Evolutionary conservation across 768 basidiomycete species (phyloP), one percentile per base, ranked within the genome.

Genomic region (Serendipita vermifera): DNA sequence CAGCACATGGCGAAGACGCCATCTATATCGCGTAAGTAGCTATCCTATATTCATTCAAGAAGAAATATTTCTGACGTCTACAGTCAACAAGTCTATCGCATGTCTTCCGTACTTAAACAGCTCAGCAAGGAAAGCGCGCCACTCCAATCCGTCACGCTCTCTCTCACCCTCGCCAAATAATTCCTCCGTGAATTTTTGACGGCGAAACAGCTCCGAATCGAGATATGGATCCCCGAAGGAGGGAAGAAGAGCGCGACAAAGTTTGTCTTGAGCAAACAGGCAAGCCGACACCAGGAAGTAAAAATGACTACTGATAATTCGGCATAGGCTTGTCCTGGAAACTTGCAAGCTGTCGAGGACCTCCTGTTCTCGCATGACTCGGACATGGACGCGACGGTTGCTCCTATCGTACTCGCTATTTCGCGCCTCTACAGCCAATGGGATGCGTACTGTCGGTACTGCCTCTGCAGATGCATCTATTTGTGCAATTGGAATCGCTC

Each of bases 401-500:
- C 89, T 15, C 92, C 94, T 0, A 83, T 98, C 36, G 85, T 93
- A 41, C 80, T 97, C 76, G 82, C 91, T 9, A 79, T 98, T n/a
- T 55, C 71, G 72, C 20, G 59, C 62, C 14, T 67, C 63, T 7
- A 78, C 81, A 56, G 74, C 80, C 29, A 88, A 82, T 15, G 59
- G 61, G 63, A 71, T 75, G 27, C 85, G 81, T 65, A 77, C 77
- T 0, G 75, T 99, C 22, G 94, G 92, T 1, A 72, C 91, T 11
- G 93, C 93, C 0, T 99, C 90, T 63, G 88, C 90, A 0, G 94
- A 99, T 68, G 87, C 90, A 0, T 88, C 83, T 59, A 72, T 81
- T 5, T 80, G 89, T 20, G 79, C 86, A 63, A 74, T 99, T 3
- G 96, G 96, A 0, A 84, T 93, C 0, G 77, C 87, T 11, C 91